These are phyloP conservation scores for Diaporthe longicolla DNA, from an alignment of 2,329 filamentous ascomycete species.

Conservation along the genomic window DNA sequence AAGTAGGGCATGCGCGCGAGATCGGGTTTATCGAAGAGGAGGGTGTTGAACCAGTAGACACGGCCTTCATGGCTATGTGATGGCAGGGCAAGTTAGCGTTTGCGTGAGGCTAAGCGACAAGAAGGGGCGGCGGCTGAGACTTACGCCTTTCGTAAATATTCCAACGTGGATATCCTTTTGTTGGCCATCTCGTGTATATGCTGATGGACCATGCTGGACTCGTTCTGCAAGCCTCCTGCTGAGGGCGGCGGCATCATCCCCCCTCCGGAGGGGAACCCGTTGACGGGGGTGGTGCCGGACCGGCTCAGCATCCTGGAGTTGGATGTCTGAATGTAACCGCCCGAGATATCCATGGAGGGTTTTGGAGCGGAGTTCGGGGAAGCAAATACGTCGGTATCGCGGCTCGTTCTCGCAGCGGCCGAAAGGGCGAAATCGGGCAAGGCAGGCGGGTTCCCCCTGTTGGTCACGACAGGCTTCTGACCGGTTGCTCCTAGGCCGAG, in stretches of 20 bases:
- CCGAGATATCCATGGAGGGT: constrained; percentile 26
- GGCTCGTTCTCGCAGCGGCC: constrained; percentile 54
- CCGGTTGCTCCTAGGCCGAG: constrained; percentile 27
- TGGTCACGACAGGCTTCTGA: constrained; percentile 54
- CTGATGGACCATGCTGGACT: constrained; percentile 66
- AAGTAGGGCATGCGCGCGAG: constrained; percentile 88
- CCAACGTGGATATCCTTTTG: constrained; percentile 94
- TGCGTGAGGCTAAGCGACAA: neutral
- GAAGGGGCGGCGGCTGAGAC: constrained; percentile 52
- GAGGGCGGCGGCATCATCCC: constrained; percentile 48
- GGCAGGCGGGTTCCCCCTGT: constrained; percentile 65
- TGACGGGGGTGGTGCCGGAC: constrained; percentile 53
- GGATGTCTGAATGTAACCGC: constrained; percentile 48
- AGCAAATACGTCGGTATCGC: constrained; percentile 24
- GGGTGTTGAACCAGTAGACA: constrained; percentile 98
- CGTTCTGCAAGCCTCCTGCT: constrained; percentile 54
- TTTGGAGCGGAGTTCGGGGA: constrained; percentile 15
- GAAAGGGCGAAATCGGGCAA: constrained; percentile 68
- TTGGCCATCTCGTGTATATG: constrained; percentile 87
- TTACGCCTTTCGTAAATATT: constrained; percentile 93
- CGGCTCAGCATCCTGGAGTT: constrained; percentile 60
- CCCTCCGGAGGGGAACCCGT: constrained; percentile 46
- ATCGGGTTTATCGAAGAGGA: constrained; percentile 89
- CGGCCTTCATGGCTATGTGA: constrained; percentile 86
- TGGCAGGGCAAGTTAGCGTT: constrained; percentile 33